Evolutionary conservation across 306 rosid genomes (phyloP), one percentile per base, ranked within the genome.

Genomic region (Fagus sylvatica): DNA sequence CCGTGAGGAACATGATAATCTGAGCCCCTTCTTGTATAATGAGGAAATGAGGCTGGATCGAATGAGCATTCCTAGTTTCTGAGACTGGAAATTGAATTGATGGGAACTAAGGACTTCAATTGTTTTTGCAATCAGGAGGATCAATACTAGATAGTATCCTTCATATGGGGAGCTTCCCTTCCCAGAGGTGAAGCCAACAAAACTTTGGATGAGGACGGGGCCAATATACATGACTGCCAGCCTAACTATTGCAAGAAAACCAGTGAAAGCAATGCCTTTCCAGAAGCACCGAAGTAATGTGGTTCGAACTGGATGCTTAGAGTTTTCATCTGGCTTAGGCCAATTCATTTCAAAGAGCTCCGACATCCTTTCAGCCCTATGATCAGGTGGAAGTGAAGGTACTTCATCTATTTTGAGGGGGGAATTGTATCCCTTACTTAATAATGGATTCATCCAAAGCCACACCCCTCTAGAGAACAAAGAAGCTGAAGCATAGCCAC

Each of bases 11-110:
- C 96, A 76, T 1, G 98, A 64, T 69, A 95, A 74, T 84, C 91
- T 87, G 60, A 95, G 73, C 6, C 98, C 98, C 80, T 95, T 95
- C 84, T 85, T 91, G 85, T 92, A 95, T 83, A 95, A 36, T 2
- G 95, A 87, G 69, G 98, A 88, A 53, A 95, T 86, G 49, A 95
- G 96, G 11, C 93, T 87, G 70, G 89, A 87, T 9, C 98, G 82
- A 11, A 95, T 92, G 19, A 95, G 93, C 98, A 95, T 95, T 7
- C 98, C 98, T 13, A 91, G 93, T 74, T 91, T 91, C 87, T 89
- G 98, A 65, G 93, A 87, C 74, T 89, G 82, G 93, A 95, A 95
- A 79, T 95, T 95, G 78, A 95, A 95, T 54, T 93, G 98, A 40
- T 95, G 98, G 74, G 91, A 79, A 8, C 87, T 54, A 55, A 92